Conservation (phyloP, 2,329 filamentous ascomycete genomes). For the Aspergillus clavatus region DNA sequence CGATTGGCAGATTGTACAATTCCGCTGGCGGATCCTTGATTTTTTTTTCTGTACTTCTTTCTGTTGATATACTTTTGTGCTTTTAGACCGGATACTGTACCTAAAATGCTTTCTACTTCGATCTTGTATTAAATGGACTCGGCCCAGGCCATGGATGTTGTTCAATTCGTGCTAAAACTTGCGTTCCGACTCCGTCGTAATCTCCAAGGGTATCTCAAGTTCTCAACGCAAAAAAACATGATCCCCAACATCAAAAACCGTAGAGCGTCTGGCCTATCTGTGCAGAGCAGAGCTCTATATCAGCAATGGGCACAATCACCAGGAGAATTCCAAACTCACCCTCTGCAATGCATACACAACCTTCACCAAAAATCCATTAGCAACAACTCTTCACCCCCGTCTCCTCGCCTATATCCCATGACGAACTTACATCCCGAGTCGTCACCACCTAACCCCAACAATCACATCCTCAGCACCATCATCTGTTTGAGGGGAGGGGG, state of each 20-base stretch:
- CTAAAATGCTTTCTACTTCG: slow-evolving; percentile 7
- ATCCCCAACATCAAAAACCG: slow-evolving; percentile 5
- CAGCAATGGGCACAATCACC: no score
- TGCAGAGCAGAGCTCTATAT: no score
- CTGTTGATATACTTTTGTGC: slow-evolving; percentile 4
- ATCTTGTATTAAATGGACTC: slow-evolving; percentile 9
- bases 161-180: slow-evolving; percentile 3
- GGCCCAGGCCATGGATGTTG: neutral
- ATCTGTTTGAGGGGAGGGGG: no score
- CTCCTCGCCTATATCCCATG: neutral
- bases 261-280: slow-evolving; percentile 15
- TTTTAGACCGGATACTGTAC: slow-evolving; percentile 6
- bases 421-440: slow-evolving; percentile 14
- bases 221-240: neutral
- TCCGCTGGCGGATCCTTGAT: slow-evolving; percentile 4
- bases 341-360: slow-evolving; percentile 12
- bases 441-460: slow-evolving; percentile 16
- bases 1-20: no score
- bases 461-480: no score
- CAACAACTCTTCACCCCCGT: neutral
- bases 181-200: neutral
- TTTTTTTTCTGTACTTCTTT: slow-evolving; percentile 5
- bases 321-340: slow-evolving; percentile 3
- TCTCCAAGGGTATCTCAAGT: neutral
- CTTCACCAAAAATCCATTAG: slow-evolving; percentile 2